Conservation (phyloP, 768 basidiomycete genomes). For the Psilocybe cyanescens region DNA sequence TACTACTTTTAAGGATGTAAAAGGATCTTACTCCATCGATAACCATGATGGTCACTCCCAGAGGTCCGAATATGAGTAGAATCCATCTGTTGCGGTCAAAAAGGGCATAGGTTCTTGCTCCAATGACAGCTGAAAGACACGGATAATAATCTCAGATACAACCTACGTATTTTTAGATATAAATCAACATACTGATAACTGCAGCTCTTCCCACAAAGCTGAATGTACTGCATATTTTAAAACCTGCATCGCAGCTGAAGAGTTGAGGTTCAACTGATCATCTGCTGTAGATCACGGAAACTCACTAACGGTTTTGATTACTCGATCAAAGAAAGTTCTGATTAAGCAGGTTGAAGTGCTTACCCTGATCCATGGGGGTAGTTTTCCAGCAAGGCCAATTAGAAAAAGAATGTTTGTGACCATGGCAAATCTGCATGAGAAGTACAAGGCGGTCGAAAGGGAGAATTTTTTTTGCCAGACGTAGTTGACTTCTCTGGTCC, state of each 20-base stretch:
- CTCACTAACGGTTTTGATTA: too few species aligned
- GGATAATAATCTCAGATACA: too few species aligned
- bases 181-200: background rate
- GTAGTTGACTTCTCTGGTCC: conserved; percentile 6
- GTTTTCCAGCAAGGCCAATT: background rate
- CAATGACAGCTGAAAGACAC: background rate
- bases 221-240: background rate
- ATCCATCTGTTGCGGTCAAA: background rate
- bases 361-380: too few species aligned
- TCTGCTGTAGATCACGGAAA: too few species aligned
- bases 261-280: too few species aligned
- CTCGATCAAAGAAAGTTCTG: too few species aligned
- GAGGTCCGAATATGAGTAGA: background rate
- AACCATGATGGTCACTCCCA: background rate
- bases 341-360: too few species aligned
- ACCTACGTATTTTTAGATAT: too few species aligned
- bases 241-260: too few species aligned
- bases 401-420: conserved; percentile 1
- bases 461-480: conserved; percentile 4
- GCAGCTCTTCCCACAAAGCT: conserved; percentile 12
- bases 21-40: background rate
- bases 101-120: conserved; percentile 1
- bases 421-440: conserved; percentile 9
- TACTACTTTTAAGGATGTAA: too few species aligned
- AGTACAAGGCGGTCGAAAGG: background rate